phyloP scores from a whole-genome alignment of 768 basidiomycete genomes.

The Gautieria morchelliformis region DNA sequence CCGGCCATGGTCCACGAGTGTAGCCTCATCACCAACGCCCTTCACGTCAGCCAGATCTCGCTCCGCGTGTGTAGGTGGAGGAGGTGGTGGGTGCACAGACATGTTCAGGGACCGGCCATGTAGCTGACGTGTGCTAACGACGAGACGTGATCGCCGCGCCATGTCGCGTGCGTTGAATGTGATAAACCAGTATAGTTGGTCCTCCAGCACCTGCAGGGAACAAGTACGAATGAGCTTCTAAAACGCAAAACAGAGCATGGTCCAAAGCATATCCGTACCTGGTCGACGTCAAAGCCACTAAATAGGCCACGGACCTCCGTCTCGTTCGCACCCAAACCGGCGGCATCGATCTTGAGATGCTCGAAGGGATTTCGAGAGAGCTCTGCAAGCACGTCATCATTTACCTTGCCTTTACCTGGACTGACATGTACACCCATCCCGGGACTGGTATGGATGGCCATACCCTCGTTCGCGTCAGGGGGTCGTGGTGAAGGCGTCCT shows the following conservation, averaged over 20 bases:
- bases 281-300: constrained; percentile 58
- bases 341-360: constrained; percentile 50
- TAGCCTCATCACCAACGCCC: constrained; percentile 38
- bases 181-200: constrained; percentile 68
- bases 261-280: constrained; percentile 36
- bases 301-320: constrained; percentile 64
- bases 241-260: neutral
- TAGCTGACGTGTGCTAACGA: constrained; percentile 49
- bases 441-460: neutral
- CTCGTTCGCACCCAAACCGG: constrained; percentile 41
- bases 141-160: constrained; percentile 59
- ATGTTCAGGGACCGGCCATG: constrained; percentile 51
- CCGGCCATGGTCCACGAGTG: constrained; percentile 46
- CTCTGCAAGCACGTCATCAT: constrained; percentile 30
- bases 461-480: too few species aligned
- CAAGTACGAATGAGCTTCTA: neutral
- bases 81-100: constrained; percentile 36
- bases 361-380: constrained; percentile 57
- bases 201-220: constrained; percentile 49
- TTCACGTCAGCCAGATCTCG: constrained; percentile 21
- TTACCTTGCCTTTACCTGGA: neutral
- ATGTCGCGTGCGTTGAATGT: constrained; percentile 57
- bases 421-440: neutral
- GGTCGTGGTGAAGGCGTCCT: neutral
- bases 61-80: constrained; percentile 13